Conservation (phyloP, 805 yeast genomes). For the Saccharomycopsis synnaedendra region DNA sequence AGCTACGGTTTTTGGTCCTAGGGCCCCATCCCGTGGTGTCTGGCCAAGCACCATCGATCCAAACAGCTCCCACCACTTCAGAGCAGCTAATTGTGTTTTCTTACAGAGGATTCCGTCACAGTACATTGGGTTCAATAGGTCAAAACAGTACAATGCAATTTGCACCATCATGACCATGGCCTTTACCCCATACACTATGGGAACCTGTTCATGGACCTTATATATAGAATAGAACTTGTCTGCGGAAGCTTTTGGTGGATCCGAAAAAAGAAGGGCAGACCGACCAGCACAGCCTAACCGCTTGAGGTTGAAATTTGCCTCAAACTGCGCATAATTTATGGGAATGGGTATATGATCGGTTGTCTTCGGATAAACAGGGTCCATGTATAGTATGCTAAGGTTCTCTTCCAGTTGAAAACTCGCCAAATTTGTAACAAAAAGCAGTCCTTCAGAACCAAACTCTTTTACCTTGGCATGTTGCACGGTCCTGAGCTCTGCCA, state of each 20-base stretch:
- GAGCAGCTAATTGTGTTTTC: conserved; percentile 60
- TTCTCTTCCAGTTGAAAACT: conserved; percentile 29
- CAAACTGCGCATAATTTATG: conserved; percentile 28
- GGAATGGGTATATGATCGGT: conserved; percentile 9
- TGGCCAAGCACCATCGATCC: conserved; percentile 17
- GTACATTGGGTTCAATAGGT: conserved; percentile 49
- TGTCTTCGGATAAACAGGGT: conserved; percentile 2
- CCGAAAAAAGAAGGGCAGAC: conserved; percentile 58
- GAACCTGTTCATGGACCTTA: conserved; percentile 36
- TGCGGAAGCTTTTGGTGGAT: conserved; percentile 65
- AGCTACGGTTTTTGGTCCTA: conserved; percentile 61
- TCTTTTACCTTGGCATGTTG: conserved; percentile 51
- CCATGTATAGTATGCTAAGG: conserved; percentile 12
- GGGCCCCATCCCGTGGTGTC: conserved; percentile 31
- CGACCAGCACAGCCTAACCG: conserved; percentile 79
- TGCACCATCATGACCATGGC: conserved; percentile 72
- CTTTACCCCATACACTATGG: conserved; percentile 52
- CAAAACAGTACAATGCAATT: conserved; percentile 66
- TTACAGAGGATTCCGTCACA: conserved; percentile 84
- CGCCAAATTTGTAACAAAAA: conserved; percentile 77
- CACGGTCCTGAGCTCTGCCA: conserved; percentile 56
- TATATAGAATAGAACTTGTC: conserved; percentile 75
- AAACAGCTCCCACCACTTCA: conserved; percentile 67
- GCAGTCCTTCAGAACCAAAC: conserved; percentile 33
- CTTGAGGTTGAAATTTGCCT: conserved; percentile 65